Base-by-base conservation (phyloP, 1,284 basidiomycete genomes). In the Moesziomyces sp. region DNA sequence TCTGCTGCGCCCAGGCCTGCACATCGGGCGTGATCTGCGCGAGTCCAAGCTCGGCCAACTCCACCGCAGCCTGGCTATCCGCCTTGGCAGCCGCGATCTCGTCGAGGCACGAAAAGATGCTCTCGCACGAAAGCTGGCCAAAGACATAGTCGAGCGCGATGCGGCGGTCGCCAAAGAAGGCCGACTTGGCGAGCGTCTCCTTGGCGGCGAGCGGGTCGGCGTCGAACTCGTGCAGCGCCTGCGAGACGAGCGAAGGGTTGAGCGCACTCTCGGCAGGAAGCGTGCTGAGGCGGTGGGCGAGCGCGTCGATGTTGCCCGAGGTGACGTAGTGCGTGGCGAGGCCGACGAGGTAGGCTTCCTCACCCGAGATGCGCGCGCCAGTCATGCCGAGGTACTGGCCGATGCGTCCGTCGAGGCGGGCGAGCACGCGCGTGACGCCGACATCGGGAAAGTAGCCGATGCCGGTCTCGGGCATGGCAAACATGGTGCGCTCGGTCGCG, bases 301-400 rank as follows among this genome's bases (percentile, higher is more conserved):
- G 38, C 2, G 63, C 46, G 11, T 78, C 74, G 44, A 83, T 74
- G 52, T 43, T 52, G 44, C 55, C 57, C 21, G 74, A 78, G 24
- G 63, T 28, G 18, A 83, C 48, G 56, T 74, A 83, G 74, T 83
- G 82, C 8, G 82, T 82, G 6, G 79, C 82, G 9, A 83, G 59
- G 16, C 82, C 82, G 40, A 63, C 43, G 26, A 82, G 66, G 53
- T 84, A 84, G 5, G 78, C 74, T 38, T 84, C 82, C 16, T 76
- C 73, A 19, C 82, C 82, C 6, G 59, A 61, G 46, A 84, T 75
- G 3, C 80, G 57, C 7, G 74, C 74, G 42, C 92, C 91, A 5
- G 96, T 98, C 78, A 99, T 86, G n/a, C 91, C 93, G 58, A 99
- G 89, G 87, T 97, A 99, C 19, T 93, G 92, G 44, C 97, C 97